Evolutionary conservation across 768 basidiomycete species (phyloP).

Genomic region (Boletus pseudopeckii): DNA sequence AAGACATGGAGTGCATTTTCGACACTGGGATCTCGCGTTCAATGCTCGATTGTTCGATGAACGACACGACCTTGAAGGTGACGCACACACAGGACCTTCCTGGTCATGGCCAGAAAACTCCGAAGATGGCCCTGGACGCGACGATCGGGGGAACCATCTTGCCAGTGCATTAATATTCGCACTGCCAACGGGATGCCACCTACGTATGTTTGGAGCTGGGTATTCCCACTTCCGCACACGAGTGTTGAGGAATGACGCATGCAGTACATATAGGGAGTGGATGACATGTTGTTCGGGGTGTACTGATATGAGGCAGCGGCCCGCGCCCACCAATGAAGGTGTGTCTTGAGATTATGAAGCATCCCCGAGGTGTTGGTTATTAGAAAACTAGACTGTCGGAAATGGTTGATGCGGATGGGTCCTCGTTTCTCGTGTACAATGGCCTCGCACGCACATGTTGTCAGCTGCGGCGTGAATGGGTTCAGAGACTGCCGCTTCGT

Average conservation of each 20-base stretch:
- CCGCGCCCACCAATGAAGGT: constrained; percentile 6
- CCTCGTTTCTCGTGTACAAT: background rate
- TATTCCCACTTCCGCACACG: background rate
- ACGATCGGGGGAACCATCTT: background rate
- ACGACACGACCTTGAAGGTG: background rate
- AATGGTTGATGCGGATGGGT: background rate
- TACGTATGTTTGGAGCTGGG: too few relatives aligned
- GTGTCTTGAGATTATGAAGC: constrained; percentile 1
- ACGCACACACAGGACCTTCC: background rate
- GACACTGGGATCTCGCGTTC: too few relatives aligned
- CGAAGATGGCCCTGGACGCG: background rate
- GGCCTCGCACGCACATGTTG: background rate
- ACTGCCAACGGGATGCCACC: background rate
- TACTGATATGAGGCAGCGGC: background rate
- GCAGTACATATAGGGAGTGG: background rate
- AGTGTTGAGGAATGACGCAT: background rate
- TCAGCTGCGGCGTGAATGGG: background rate
- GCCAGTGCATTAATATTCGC: background rate
- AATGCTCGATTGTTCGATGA: too few relatives aligned
- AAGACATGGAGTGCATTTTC: too few relatives aligned
- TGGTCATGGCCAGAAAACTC: background rate
- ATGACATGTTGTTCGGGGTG: background rate
- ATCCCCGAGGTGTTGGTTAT: background rate
- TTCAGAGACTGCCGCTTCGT: too few relatives aligned
- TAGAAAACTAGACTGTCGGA: background rate